A percentile compares a stretch with the other conserved stretches of the same genome.
These are phyloP conservation scores for Fusarium paranaense DNA, from an alignment of 2,329 filamentous ascomycete genomes.

Conservation along the genomic window DNA sequence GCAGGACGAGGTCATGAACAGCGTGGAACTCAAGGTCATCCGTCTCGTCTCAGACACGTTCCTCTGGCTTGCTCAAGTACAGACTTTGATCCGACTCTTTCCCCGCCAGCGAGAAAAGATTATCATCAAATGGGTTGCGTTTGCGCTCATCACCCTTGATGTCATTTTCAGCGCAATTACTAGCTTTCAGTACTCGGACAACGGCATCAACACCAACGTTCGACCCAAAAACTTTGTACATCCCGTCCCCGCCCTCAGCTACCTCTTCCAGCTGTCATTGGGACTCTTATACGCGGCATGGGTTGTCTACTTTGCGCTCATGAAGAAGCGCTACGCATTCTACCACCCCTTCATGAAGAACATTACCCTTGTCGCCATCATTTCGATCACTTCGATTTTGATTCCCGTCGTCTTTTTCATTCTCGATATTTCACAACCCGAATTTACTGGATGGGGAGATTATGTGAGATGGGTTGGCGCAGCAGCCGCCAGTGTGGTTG, in stretches of 20 bases:
- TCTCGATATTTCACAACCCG: slow-evolving; percentile 85
- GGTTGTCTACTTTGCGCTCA: slow-evolving; percentile 94
- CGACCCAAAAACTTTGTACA: slow-evolving; percentile 84
- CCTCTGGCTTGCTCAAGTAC: slow-evolving; percentile 96
- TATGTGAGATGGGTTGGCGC: slow-evolving; percentile 98
- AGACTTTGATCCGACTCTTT: slow-evolving; percentile 95
- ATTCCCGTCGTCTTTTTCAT: slow-evolving; percentile 95
- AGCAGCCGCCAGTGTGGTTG: slow-evolving; percentile 92
- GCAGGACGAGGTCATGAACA: slow-evolving; percentile 83
- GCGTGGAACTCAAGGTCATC: slow-evolving; percentile 88
- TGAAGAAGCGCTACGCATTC: slow-evolving; percentile 90
- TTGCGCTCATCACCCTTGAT: slow-evolving; percentile 91
- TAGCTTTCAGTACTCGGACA: slow-evolving; percentile 74
- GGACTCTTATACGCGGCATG: slow-evolving; percentile 91
- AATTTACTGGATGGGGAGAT: slow-evolving; percentile 92
- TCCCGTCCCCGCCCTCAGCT: slow-evolving; percentile 90
- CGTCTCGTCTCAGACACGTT: slow-evolving; percentile 96
- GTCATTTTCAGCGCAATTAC: slow-evolving; percentile 92
- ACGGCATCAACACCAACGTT: slow-evolving; percentile 64
- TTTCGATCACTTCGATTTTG: slow-evolving; percentile 84
- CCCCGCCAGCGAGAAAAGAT: slow-evolving; percentile 97
- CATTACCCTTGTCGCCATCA: slow-evolving; percentile 81
- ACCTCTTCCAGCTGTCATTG: slow-evolving; percentile 88
- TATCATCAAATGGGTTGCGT: slow-evolving; percentile 98
- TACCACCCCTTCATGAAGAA: slow-evolving; percentile 93